Percentiles rank a stretch among this genome's conserved stretches.
Evolutionary conservation across 768 basidiomycete species (phyloP).

Genomic region (Inosperma sp.): DNA sequence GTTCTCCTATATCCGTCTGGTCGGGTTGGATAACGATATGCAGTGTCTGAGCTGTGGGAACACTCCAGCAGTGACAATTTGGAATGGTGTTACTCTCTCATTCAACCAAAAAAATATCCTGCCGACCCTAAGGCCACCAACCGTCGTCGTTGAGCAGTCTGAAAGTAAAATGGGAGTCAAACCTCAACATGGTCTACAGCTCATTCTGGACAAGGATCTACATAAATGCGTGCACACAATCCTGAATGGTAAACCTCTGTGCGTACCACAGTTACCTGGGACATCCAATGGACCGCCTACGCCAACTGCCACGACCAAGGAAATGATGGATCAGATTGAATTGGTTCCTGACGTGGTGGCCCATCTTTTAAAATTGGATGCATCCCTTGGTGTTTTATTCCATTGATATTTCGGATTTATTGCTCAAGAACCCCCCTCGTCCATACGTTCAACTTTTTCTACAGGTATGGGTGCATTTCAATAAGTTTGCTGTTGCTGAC

Average conservation of each 20-base stretch:
- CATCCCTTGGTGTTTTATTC: slow-evolving; percentile 3
- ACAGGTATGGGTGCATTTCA: neutral
- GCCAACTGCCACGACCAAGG: neutral
- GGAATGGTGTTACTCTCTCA: slow-evolving; percentile 31
- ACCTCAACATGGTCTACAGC: slow-evolving; percentile 6
- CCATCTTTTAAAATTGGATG: neutral
- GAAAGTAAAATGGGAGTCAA: neutral
- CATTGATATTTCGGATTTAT: neutral
- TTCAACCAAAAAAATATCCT: slow-evolving; percentile 28
- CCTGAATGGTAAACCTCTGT: neutral
- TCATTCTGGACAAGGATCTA: slow-evolving; percentile 3
- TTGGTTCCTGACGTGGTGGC: slow-evolving; percentile 1
- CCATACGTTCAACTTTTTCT: neutral
- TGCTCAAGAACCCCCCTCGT: neutral
- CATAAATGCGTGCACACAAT: slow-evolving; percentile 1
- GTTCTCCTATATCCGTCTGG: slow-evolving; percentile 28
- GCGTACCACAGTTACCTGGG: neutral
- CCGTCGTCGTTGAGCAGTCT: slow-evolving; percentile 13
- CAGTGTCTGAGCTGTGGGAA: slow-evolving; percentile 26
- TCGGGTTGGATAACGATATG: slow-evolving; percentile 22
- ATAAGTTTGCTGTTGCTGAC: neutral
- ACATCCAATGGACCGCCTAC: neutral
- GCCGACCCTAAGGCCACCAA: slow-evolving; percentile 26
- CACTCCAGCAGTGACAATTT: slow-evolving; percentile 27
- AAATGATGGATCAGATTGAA: slow-evolving; percentile 6